Evolutionary conservation across 1,139 yeast species (phyloP), one percentile per base, ranked within the genome.

Genomic region (Blastobotrys aristatus): DNA sequence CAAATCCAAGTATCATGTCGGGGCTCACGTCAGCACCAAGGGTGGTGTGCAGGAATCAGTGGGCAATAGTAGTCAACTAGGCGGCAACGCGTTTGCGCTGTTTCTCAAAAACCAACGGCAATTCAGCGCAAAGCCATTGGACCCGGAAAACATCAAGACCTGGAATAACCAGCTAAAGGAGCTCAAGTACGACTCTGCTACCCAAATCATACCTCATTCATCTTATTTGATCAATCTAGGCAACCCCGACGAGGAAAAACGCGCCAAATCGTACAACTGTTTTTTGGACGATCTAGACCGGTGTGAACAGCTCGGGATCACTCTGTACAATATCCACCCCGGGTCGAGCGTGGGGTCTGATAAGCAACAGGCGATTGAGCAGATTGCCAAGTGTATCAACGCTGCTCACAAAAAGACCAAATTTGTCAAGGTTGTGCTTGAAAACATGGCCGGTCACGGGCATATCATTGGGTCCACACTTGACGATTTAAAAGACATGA

Each of bases 401-500:
- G 73, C 69, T 37, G 97, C 95, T 5, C 83, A 86, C 40, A 67
- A 69, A 27, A 80, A 80, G 49, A 92, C 98, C 0, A 59, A 67
- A 4, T 83, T 80, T 61, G 97, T 92, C 30, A 88, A 83, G 61
- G 82, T 92, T 44, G 95, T 92, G 11, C 75, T 94, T 50, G 99
- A 92, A 63, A 92, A 92, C 62, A 92, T 94, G 98, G 97, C 98
- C 0, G 98, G 98, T 11, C 95, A 89, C 57, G 96, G 96, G 6
- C 84, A 86, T 53, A 74, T 90, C 51, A 84, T 92, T 43, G 98
- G 98, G 0, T 84, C 94, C 3, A 73, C 78, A 41, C 68, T 92
- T 35, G 80, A 84, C 56, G 98, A 92, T 60, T 71, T 92, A 40
- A 72, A 75, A 31, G 78, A 76, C 29, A 90, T 94, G 17, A 88